Evolutionary conservation across 2,329 filamentous ascomycete genomes (phyloP).

Genomic region (Colletotrichum ledebouriae): DNA sequence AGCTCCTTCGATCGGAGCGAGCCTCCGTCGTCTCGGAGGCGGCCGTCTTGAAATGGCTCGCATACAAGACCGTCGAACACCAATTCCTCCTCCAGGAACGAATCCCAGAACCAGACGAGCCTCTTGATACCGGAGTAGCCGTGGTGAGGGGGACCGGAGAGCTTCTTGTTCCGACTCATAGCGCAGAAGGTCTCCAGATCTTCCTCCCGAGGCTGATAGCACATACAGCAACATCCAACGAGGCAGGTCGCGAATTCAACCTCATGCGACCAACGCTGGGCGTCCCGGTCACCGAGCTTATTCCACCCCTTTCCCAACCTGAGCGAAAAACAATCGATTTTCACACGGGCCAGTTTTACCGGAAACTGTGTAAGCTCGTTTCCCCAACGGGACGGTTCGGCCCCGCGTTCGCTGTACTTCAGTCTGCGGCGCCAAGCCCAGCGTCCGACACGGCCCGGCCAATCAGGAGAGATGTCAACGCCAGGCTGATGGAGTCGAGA

Average conservation of each 20-base stretch:
- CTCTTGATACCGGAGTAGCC: not conserved
- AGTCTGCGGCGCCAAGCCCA: not conserved
- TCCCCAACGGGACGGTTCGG: conserved; percentile 66
- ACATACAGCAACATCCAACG: conserved; percentile 50
- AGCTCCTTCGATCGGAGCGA: conserved; percentile 62
- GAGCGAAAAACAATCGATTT: conserved; percentile 58
- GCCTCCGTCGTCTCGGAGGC: conserved; percentile 60
- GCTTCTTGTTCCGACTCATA: not conserved
- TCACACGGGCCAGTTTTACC: conserved; percentile 62
- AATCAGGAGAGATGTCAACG: conserved; percentile 30
- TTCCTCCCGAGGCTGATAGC: conserved; percentile 57
- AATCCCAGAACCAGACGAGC: conserved; percentile 25
- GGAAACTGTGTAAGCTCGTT: conserved; percentile 57
- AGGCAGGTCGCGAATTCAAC: conserved; percentile 56
- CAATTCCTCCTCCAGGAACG: conserved; percentile 23
- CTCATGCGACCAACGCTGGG: conserved; percentile 57
- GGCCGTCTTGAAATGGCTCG: conserved; percentile 60
- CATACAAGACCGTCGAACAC: conserved; percentile 40
- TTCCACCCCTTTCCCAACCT: conserved; percentile 49
- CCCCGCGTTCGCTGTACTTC: conserved; percentile 55
- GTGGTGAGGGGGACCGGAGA: not conserved
- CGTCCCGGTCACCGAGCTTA: conserved; percentile 53
- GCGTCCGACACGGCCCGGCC: not conserved
- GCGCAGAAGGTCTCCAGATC: not conserved
- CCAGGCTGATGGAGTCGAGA: conserved; percentile 34